These are phyloP conservation scores for Sclerotiophoma versabilis DNA, from an alignment of 2,329 filamentous ascomycete species.

Conservation along the genomic window DNA sequence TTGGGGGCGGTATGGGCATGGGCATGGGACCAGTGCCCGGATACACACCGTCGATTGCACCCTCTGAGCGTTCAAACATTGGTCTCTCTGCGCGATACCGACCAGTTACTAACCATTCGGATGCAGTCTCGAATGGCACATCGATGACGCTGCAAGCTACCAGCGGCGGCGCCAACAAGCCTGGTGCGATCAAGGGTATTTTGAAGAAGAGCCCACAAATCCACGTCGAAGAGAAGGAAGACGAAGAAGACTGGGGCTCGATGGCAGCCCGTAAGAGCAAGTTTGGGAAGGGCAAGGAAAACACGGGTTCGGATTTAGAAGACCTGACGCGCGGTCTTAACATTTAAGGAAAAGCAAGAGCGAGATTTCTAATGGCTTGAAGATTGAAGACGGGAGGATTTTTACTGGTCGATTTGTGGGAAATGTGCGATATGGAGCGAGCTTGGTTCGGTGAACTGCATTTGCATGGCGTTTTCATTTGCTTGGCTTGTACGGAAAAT, in stretches of 20 bases:
- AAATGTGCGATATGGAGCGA: constrained; percentile 15
- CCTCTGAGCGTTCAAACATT: constrained; percentile 92
- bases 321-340: constrained; percentile 38
- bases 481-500: constrained; percentile 17
- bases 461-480: constrained; percentile 10
- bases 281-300: constrained; percentile 30
- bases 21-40: constrained; percentile 49
- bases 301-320: constrained; percentile 26
- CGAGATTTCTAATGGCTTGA: not conserved
- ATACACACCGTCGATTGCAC: constrained; percentile 91
- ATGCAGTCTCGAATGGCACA: constrained; percentile 38
- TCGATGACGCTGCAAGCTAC: constrained; percentile 45
- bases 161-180: constrained; percentile 28
- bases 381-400: constrained; percentile 4
- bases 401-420: not conserved
- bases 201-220: constrained; percentile 37
- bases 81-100: constrained; percentile 90
- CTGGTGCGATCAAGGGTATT: constrained; percentile 41
- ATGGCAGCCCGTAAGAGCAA: constrained; percentile 43
- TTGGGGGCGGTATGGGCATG: constrained; percentile 27
- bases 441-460: constrained; percentile 7
- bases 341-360: constrained; percentile 18
- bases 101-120: constrained; percentile 70
- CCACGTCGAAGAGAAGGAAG: constrained; percentile 27
- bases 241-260: constrained; percentile 45